Base-by-base conservation (phyloP, 2,329 filamentous ascomycete species). In the Magnaporthiopsis rhizophila region DNA sequence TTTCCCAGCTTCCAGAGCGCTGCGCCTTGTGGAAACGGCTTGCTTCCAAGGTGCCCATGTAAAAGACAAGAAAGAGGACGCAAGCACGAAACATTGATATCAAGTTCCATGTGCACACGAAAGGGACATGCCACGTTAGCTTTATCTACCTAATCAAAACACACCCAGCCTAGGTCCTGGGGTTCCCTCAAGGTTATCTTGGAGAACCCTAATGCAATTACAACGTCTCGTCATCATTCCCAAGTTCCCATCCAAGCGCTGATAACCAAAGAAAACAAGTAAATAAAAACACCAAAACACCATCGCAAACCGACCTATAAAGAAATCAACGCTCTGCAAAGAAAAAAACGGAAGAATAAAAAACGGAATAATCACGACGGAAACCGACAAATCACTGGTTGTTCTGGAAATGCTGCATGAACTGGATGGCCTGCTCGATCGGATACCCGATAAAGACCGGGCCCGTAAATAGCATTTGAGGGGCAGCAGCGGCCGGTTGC, bases 391-490 rank as follows among this genome's bases (percentile, higher is more conserved):
- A 13, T 26, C 13, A 32, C n/a, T 28, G 38, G 13, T 26, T 61
- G 32, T 63, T 68, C 73, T 79, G 81, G 65, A 80, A 83, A 64
- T 86, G 81, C 69, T 89, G 87, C 79, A 96, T 83, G 62, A 96
- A 83, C 64, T 85, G 81, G 30, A 91, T 84, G n/a, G 91, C 90
- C 73, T 96, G 88, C 66, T 96, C 91, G 66, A 92, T 84, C 12
- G 89, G 87, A 71, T 97, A 97, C 0, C 94, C 94, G 70, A 98
- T 91, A 72, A 97, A 97, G 0, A 97, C 92, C 0, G 94, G 94
- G 0, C 94, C 94, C 11, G 91, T 96, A 72, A 97, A 97, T 0
- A 96, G 81, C 84, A 97, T 89, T 69, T 89, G 88, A 12, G 90
- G 85, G 12, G n/a, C n/a, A n/a, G 67, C 65, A 28, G 24, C 34